Evolutionary conservation across 2,329 filamentous ascomycete species (phyloP).

Genomic region (Talaromyces sp.): DNA sequence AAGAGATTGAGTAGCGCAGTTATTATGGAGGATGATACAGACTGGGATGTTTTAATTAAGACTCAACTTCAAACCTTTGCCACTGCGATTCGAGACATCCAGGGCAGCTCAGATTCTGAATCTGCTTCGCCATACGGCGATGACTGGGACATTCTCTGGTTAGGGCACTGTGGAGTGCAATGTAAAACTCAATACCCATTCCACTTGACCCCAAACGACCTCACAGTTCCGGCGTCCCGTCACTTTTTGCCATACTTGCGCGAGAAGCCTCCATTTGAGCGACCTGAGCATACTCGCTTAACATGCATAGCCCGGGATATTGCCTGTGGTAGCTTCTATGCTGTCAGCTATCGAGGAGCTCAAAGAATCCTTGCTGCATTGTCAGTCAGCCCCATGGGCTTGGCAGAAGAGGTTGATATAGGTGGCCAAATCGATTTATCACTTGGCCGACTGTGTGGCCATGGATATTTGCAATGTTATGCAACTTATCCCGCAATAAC

Average conservation of each 20-base stretch:
- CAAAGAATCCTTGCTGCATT: constrained; percentile 22
- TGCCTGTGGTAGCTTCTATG: constrained; percentile 22
- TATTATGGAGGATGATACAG: constrained; percentile 57
- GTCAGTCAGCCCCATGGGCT: constrained; percentile 17
- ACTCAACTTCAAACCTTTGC: constrained; percentile 49
- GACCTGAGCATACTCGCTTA: constrained; percentile 18
- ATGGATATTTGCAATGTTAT: constrained; percentile 22
- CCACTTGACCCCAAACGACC: constrained; percentile 17
- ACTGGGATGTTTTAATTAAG: constrained; percentile 60
- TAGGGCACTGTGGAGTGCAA: constrained; percentile 28
- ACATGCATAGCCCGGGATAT: constrained; percentile 14
- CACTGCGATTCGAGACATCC: constrained; percentile 33
- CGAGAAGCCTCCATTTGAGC: constrained; percentile 14
- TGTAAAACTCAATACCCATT: constrained; percentile 14
- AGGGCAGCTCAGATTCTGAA: constrained; percentile 27
- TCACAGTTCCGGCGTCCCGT: constrained; percentile 15
- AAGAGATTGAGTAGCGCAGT: constrained; percentile 17
- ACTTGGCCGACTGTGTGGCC: constrained; percentile 23
- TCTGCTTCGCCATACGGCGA: constrained; percentile 52
- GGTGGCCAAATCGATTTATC: constrained; percentile 26
- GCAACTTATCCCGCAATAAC: constrained; percentile 20
- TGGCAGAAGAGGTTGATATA: constrained; percentile 22
- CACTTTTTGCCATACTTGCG: constrained; percentile 24
- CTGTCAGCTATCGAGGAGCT: constrained; percentile 22
- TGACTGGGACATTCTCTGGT: constrained; percentile 31